A percentile compares a stretch with the other conserved stretches of the same genome.
phyloP scores from a whole-genome alignment of 2,329 filamentous ascomycete species.

The Xylariaceae sp. region DNA sequence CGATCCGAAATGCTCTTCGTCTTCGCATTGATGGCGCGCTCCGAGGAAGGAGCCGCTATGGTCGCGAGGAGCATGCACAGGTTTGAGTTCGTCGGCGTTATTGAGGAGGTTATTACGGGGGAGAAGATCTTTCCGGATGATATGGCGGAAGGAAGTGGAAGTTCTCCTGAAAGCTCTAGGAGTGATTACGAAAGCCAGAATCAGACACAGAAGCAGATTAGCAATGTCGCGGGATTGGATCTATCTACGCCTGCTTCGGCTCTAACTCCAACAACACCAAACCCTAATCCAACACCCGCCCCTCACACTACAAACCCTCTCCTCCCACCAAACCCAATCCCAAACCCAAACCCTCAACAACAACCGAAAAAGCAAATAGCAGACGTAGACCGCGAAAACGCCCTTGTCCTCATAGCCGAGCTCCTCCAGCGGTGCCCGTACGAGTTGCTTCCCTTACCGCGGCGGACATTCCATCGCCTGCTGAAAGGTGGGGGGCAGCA shows the following conservation, averaged over 20 bases:
- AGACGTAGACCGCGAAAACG: conserved; percentile 57
- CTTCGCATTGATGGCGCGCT: conserved; percentile 56
- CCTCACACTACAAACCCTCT: too few species aligned
- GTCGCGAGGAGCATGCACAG: conserved; percentile 42
- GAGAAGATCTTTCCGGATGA: conserved; percentile 22
- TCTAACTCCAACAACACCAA: neutral
- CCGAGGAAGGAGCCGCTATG: conserved; percentile 44
- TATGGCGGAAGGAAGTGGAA: neutral
- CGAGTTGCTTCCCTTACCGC: conserved; percentile 38
- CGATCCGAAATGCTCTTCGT: conserved; percentile 61
- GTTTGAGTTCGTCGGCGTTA: conserved; percentile 39
- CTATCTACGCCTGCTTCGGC: neutral
- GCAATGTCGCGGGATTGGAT: neutral
- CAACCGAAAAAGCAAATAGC: conserved; percentile 31
- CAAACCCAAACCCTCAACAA: too few species aligned
- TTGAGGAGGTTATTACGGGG: conserved; percentile 49
- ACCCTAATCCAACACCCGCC: too few species aligned
- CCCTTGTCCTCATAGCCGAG: conserved; percentile 54
- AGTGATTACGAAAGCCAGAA: neutral
- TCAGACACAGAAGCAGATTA: neutral
- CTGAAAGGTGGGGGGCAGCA: conserved; percentile 46
- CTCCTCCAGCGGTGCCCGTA: conserved; percentile 44
- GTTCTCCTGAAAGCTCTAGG: neutral
- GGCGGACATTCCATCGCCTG: conserved; percentile 43
- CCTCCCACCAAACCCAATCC: too few species aligned